Evolutionary conservation across 192 early-diverging fungal species (phyloP), one percentile per base, ranked within the genome.

Genomic region (Funneliformis geosporum): DNA sequence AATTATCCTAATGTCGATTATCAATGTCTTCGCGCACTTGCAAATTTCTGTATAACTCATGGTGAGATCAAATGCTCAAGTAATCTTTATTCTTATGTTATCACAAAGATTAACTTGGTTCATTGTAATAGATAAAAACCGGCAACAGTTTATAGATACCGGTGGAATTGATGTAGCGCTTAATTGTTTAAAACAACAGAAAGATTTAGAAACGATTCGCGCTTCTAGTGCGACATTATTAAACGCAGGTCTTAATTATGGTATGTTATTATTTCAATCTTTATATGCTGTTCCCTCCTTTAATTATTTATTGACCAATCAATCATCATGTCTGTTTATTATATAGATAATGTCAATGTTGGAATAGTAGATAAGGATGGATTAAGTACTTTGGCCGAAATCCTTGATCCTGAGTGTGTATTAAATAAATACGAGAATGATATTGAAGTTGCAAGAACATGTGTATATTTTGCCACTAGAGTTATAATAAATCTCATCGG

Each of bases 11-110:
- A 78, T 6, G 79, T 83, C 6, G 82, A 84, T 80, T 79, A 79
- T 64, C 89, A 90, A 66, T 85, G 85, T 10, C 78, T 90, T 62
- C 83, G 89, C 47, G 83, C 83, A 4, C 75, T 89, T 23, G 89
- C 85, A 40, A 90, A 90, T 50, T 72, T 89, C 9, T 90, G 88
- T 43, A 84, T 90, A 71, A 84, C 87, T 79, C 83, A 86, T 76
- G 86, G 89, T 89, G 86, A 79, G 59, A 14, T 16, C 60, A 67
- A 64, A n/a, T 18, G n/a, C n/a, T n/a, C n/a, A n/a, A n/a, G n/a
- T n/a, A n/a, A n/a, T 27, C n/a, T 55, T 38, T 25, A 60, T 11
- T n/a, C 5, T 21, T 21, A 23, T 25, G 21, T 18, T 33, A 2
- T 27, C 0, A 4, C 61, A 7, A 16, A 76, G 5, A 42, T 71